Evolutionary conservation across 2,329 filamentous ascomycete genomes (phyloP).

Genomic region (Trichophyton simii): DNA sequence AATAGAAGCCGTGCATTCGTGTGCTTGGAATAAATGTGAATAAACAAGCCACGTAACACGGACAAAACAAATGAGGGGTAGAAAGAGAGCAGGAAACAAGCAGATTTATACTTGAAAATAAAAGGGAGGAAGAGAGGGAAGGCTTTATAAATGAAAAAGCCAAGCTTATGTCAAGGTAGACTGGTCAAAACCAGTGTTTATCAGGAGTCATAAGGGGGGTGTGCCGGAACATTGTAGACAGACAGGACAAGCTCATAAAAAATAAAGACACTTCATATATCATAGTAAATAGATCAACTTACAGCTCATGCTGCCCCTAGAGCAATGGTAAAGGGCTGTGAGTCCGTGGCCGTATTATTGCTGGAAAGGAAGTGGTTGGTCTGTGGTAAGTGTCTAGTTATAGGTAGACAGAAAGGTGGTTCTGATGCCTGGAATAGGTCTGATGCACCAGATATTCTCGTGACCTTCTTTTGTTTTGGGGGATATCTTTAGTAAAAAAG

Average conservation of each 20-base stretch:
- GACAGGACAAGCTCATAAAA: background rate
- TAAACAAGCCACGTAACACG: conserved; percentile 8
- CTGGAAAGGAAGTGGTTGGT: background rate
- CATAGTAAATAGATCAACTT: conserved; percentile 26
- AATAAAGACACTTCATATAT: background rate
- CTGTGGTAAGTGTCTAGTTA: background rate
- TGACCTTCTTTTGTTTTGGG: background rate
- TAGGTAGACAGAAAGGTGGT: conserved; percentile 11
- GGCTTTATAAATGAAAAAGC: conserved; percentile 6
- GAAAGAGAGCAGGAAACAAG: background rate
- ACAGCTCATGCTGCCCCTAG: conserved; percentile 40
- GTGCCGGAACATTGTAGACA: background rate
- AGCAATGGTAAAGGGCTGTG: conserved; percentile 38
- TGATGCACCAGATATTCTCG: background rate
- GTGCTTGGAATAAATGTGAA: conserved; percentile 2
- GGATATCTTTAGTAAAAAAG: background rate
- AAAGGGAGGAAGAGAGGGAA: background rate
- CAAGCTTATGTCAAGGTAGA: conserved; percentile 5
- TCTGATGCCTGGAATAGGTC: conserved; percentile 26
- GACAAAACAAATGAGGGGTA: conserved; percentile 5
- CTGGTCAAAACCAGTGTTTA: background rate
- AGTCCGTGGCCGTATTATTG: conserved; percentile 19
- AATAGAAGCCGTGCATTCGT: conserved; percentile 11
- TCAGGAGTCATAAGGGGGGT: background rate
- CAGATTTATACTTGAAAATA: conserved; percentile 1